Base-by-base conservation (phyloP, 2,329 filamentous ascomycete species). In the Botrytis galanthina region DNA sequence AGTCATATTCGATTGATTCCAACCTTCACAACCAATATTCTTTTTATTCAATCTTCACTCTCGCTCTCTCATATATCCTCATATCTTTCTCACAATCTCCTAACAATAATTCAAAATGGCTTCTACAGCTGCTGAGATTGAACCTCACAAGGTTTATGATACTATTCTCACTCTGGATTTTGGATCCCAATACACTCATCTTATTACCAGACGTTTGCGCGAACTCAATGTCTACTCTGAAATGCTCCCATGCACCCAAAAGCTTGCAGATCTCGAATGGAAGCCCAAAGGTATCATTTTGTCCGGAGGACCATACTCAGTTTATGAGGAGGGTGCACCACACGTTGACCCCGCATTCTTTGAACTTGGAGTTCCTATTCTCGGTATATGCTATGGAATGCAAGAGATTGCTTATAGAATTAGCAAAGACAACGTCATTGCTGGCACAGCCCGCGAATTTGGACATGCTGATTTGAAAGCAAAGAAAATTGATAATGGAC, bases 231-330 rank as follows among this genome's bases (percentile, higher is more conserved):
- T 97, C 82, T 97, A 93, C 85, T 90, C 90, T 75, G 94, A 97
- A 85, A 92, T 97, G 91, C 89, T 97, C 61, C 93, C 93, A 35
- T 97, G 94, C 83, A 97, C 92, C 63, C 90, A 92, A 79, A 95
- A 95, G 85, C 83, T 97, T 35, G 85, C 88, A 10, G 93, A 96
- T 73, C 87, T 97, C 48, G 81, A 86, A 64, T 97, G 88, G 86
- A 94, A 90, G 81, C 95, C 95, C 32, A 92, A 92, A 81, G 95
- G 95, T 78, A 90, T 98, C 76, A 92, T 97, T 73, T 85, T 95
- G 16, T 92, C 89, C 14, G 92, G 92, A 75, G 90, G 91, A 59
- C 87, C 87, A n/a, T 85, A 84, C 72, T 95, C 92, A 4, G 95
- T 98, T 71, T 97, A 97, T 80, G 93, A 94, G 73, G 84, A 90